Base-by-base conservation (phyloP, 768 basidiomycete species). In the Hirschioporus abietinus region DNA sequence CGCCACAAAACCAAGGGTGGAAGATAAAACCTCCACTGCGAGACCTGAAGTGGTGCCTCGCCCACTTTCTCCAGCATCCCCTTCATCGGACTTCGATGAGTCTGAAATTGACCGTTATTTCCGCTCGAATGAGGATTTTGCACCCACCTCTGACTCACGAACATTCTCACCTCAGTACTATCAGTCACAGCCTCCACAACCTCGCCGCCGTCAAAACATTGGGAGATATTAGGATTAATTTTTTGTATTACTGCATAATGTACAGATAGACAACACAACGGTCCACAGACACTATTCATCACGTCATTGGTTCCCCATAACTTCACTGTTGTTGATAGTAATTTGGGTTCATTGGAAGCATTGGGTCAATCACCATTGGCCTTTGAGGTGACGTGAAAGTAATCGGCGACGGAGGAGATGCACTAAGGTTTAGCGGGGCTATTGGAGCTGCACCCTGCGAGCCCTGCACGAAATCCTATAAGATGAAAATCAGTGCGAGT, bases 91-190 rank as follows among this genome's bases (percentile, higher is more conserved):
- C 60, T 91, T 91, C 67, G 88, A 90, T 68, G 83, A 79, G 57
- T 84, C 84, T 12, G 91, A 92, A 72, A 87, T 92, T 79, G 91
- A 92, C 67, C 81, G 82, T 63, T 92, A 92, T 76, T 92, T 92
- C 75, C 83, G 85, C 63, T 71, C 76, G 64, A 70, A 72, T 35
- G 76, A 24, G 80, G 80, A 24, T 77, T 75, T 42, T 78, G 75
- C 27, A 35, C 58, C 20, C 25, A 24, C n/a, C 64, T 65, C 62
- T 62, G n/a, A 65, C 66, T 67, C 60, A 25, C 60, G 30, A 17
- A 7, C 60, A 25, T 61, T 61, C 23, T 61, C 60, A 34, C 60
- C 60, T 25, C 60, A 61, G 25, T 61, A 25, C 9, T 34, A 34
- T 61, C 60, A 34, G 60, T 12, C 25, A 61, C 24, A 25, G 20